Evolutionary conservation across 148 eudicot species (phyloP), one percentile per base, ranked within the genome.

Genomic region (Vaccinium darrowii): DNA sequence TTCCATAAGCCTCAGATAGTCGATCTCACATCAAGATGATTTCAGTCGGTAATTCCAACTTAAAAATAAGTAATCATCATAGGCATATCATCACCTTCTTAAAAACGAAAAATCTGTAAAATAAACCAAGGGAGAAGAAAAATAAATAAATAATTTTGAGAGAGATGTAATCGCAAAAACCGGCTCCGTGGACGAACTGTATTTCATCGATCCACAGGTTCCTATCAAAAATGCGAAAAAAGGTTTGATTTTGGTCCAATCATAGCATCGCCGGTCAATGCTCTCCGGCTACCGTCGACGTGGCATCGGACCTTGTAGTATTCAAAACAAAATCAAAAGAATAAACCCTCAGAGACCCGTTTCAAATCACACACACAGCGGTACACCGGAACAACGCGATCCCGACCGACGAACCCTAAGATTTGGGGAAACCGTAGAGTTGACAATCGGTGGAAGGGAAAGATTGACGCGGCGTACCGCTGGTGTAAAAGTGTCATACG

Each of bases 341-440:
- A 43, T 43, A 43, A 43, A 84, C 89, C 92, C 95, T 93, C 94
- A 93, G 95, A 92, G 94, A 87, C 95, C 92, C 92, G 88, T 90
- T 86, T 82, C 83, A 84, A 90, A 90, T 90, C 92, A 86, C 82
- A 47, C 95, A 93, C 95, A 90, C 95, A 88, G 87, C 84, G 53
- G 65, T 36, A 25, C 78, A 79, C 25, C 83, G 63, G 39, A 49
- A 56, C 27, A 54, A 79, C 78, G 7, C 16, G 27, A 21, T 60
- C 88, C 95, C 89, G 92, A 83, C 95, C 89, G 80, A 83, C 49
- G 81, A 72, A 23, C 79, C 43, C 75, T 9, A 12, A 0, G 76
- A 82, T 49, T 27, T 14, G 30, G 76, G n/a, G 12, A 33, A 50
- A 65, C 78, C 84, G 6, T 15, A 86, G 79, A 49, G 86, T 2